These are phyloP conservation scores for Neonectria ditissima DNA, from an alignment of 2,329 filamentous ascomycete genomes.

Conservation along the genomic window DNA sequence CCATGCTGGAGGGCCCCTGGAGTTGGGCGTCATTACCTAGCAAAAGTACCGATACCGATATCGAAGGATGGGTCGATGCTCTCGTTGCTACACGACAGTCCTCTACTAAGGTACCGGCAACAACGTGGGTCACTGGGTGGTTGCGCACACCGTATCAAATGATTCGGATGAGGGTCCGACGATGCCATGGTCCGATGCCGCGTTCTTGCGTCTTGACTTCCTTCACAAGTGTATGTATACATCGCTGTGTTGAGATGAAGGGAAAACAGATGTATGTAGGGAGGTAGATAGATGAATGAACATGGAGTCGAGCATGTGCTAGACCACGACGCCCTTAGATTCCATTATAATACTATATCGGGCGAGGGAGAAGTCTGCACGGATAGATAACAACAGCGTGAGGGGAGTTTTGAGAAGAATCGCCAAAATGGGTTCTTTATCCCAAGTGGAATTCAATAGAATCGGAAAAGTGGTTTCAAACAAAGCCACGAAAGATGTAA, in stretches of 20 bases:
- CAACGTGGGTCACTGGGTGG: background rate
- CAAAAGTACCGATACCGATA: background rate
- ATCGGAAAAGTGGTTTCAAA: constrained; percentile 22
- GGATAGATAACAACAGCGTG: background rate
- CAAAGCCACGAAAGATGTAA: constrained; percentile 8
- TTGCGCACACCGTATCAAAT: background rate
- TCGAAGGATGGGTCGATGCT: background rate
- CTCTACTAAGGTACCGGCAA: background rate
- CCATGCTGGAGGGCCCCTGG: background rate
- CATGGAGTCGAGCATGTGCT: background rate
- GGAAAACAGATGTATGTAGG: background rate
- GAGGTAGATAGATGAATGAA: background rate
- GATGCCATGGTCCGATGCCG: background rate
- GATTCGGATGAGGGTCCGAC: background rate
- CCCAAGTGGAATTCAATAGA: constrained; percentile 12
- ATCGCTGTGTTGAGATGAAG: background rate
- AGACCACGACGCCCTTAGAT: constrained; percentile 10
- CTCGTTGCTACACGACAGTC: background rate
- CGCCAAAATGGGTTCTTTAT: constrained; percentile 17
- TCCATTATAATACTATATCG: background rate
- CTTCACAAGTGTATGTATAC: background rate
- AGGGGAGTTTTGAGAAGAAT: background rate
- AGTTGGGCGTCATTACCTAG: background rate
- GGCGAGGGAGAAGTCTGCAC: constrained; percentile 1
- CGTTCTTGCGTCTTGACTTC: background rate